Base-by-base conservation (phyloP, 208 protist species). In the Crithidia fasciculata region DNA sequence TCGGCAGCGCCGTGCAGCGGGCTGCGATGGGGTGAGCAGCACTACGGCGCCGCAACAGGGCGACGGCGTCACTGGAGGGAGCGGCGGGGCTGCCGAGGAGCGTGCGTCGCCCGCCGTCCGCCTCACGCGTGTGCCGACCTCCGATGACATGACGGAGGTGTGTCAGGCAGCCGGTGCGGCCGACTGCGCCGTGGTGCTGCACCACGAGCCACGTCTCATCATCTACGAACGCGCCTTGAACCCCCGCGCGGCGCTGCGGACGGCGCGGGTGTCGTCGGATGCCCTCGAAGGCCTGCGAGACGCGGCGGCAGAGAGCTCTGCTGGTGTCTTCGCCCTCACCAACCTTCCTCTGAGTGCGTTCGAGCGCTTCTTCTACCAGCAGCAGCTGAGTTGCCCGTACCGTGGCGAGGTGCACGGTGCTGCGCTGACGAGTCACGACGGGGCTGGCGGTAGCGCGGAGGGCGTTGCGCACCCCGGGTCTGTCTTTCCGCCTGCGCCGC, bases 321-420 rank as follows among this genome's bases (percentile, higher is more conserved):
- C 80, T 13, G 89, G 85, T 50, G 55, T 85, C 9, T 74, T 90
- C 15, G 55, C 69, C 2, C 54, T 89, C 50, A 64, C 58, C 0
- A 67, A 76, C 45, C 65, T 87, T 28, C 79, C 81, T 4, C 52
- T 94, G 73, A 76, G 73, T 8, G 47, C 57, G 2, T 86, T 71
- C 45, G 89, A 94, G 58, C 63, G 85, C 50, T 66, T 83, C 72
- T 91, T 92, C 69, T 94, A 92, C 47, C 69, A 65, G 18, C 47
- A 74, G 18, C 86, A 91, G 69, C 72, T 94, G 37, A 28, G 28
- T 28, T 28, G 28, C 28, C 28, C 28, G 28, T 28, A 28, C 28
- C 28, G 28, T 28, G 28, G 28, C 28, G 28, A 28, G 3, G 3
- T 4, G 13, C 45, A 6, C 60, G 43, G 0, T 18, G 43, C 60